Base-by-base conservation (phyloP, 805 yeast genomes). In the Saccharomyces cerevisiae region DNA sequence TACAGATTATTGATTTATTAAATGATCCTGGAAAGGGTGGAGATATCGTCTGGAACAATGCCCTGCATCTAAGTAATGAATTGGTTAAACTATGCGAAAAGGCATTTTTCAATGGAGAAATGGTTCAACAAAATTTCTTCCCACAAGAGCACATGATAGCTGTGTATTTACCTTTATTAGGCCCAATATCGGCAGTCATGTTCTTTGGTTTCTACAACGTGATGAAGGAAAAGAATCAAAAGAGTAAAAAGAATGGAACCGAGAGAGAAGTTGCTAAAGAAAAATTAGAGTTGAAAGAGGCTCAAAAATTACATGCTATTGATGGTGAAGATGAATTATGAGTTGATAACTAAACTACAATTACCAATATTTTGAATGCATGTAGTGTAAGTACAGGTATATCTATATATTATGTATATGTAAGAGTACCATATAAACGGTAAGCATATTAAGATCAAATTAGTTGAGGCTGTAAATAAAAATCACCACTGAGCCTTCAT, bases 111-210 rank as follows among this genome's bases (percentile, higher is more conserved):
- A 96, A 92, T 61, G 87, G 88, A 61, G 91, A 86, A 68, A 92
- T 94, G 97, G 89, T 94, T 29, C 96, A 89, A 64, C 97, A 92
- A 66, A 89, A 86, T 53, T 90, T 87, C 69, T 89, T 91, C 75
- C 98, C 99, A 0, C 92, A 87, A 59, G 97, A 92, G 68, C 99
- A 92, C 67, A 91, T 89, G 68, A 76, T 94, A 64, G 98, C 99
- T 0, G 96, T 94, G 1, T 94, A 90, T 61, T 74, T 89, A 65
- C 99, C 99, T 0, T 73, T 92, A 48, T 68, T 91, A 36, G 98
- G 98, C 0, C 99, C 99, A 1, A 73, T 90, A 36, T 72, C 79
- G 1, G 79, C 92, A 27, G 90, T 94, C 24, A 66, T 80, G 11
- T 22, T 75, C 1, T 66, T 84, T 53, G 86, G 85, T 0, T 52